Conservation (phyloP, 2,329 filamentous ascomycete species). For the Curvularia sp. region DNA sequence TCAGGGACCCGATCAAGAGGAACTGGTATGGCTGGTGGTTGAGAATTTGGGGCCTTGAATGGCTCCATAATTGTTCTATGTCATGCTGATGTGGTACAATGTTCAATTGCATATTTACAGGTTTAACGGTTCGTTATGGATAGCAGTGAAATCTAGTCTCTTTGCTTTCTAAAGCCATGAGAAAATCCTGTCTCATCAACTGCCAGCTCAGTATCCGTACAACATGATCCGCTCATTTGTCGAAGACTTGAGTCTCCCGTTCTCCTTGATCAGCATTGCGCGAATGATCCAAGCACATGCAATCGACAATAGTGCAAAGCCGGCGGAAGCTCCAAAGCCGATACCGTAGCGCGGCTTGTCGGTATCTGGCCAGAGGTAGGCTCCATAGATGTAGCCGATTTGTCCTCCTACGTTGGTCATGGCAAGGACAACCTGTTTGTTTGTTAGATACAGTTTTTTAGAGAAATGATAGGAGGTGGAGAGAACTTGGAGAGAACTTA, state of each 20-base stretch:
- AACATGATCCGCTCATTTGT: slow-evolving; percentile 37
- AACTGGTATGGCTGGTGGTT: slow-evolving; percentile 42
- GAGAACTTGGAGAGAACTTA: slow-evolving; percentile 5
- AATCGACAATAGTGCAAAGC: slow-evolving; percentile 37
- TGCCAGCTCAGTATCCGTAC: slow-evolving; percentile 34
- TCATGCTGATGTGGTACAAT: neutral
- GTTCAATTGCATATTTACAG: neutral
- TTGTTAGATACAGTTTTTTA: neutral
- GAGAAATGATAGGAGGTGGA: neutral
- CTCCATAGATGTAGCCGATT: slow-evolving; percentile 41
- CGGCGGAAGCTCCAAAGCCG: slow-evolving; percentile 40
- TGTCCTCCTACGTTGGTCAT: slow-evolving; percentile 41
- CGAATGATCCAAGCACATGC: slow-evolving; percentile 40
- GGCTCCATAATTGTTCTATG: neutral
- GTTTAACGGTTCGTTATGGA: neutral
- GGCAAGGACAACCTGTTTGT: slow-evolving; percentile 35
- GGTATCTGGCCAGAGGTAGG: slow-evolving; percentile 36
- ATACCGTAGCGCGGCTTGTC: slow-evolving; percentile 37
- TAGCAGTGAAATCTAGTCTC: neutral
- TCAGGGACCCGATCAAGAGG: slow-evolving; percentile 10
- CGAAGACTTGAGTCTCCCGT: slow-evolving; percentile 31
- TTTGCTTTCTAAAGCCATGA: neutral
- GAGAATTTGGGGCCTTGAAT: slow-evolving; percentile 32
- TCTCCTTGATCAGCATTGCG: slow-evolving; percentile 38
- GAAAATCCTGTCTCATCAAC: neutral